Evolutionary conservation across 805 yeast species (phyloP).

Genomic region (Jamesozyma piceae): DNA sequence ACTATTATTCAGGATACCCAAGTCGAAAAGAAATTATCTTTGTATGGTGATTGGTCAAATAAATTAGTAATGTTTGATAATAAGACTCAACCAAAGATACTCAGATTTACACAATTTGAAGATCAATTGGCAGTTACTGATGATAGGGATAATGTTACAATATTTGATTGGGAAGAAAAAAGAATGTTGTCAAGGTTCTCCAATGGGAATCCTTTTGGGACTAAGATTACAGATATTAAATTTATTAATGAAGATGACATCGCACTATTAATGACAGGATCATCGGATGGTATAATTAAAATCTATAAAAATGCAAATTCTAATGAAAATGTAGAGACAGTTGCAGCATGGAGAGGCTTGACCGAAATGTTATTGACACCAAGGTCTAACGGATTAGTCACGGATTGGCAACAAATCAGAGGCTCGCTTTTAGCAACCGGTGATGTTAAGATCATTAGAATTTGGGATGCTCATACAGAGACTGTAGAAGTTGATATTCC

Average conservation of each 20-base stretch:
- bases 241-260: slow-evolving; percentile 87
- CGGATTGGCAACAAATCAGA: slow-evolving; percentile 95
- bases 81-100: slow-evolving; percentile 66
- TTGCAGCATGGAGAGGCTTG: slow-evolving; percentile 88
- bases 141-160: slow-evolving; percentile 71
- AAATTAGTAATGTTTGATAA: slow-evolving; percentile 52
- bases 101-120: slow-evolving; percentile 86
- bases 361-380: slow-evolving; percentile 77
- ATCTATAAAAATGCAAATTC: slow-evolving; percentile 71
- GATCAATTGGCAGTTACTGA: slow-evolving; percentile 70
- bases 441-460: slow-evolving; percentile 79
- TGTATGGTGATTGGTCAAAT: slow-evolving; percentile 79
- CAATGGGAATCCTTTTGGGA: slow-evolving; percentile 79
- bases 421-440: slow-evolving; percentile 90
- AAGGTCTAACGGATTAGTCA: slow-evolving; percentile 69
- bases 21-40: slow-evolving; percentile 72
- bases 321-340: slow-evolving; percentile 44
- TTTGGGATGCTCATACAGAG: slow-evolving; percentile 97
- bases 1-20: slow-evolving; percentile 80
- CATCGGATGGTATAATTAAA: slow-evolving; percentile 90
- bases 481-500: slow-evolving; percentile 80
- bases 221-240: slow-evolving; percentile 77
- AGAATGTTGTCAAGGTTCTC: slow-evolving; percentile 58
- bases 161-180: slow-evolving; percentile 77
- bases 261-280: slow-evolving; percentile 76